Base-by-base conservation (phyloP, 192 early-diverging fungal species). In the Helicostylum pulchrum region DNA sequence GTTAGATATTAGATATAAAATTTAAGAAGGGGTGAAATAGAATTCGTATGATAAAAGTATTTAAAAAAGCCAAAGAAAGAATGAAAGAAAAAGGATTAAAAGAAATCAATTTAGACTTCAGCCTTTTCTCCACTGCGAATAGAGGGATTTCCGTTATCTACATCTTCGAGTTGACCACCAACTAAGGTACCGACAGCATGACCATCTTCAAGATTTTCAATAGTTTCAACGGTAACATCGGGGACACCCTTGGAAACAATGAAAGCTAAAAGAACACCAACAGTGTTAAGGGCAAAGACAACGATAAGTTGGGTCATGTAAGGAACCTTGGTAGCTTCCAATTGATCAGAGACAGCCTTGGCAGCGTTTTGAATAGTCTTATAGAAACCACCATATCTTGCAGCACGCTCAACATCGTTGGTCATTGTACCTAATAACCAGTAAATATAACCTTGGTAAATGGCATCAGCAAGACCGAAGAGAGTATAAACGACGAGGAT, bases 401-500 rank as follows among this genome's bases (percentile, higher is more conserved):
- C 81, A 53, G 87, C 74, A 62, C 80, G 77, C 59, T 84, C 83
- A 65, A 82, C 80, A 72, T 95, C 88, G 75, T 94, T 94, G 11
- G 90, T 86, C 68, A 93, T 76, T 45, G 92, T 83, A 15, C 92
- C 93, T 71, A 95, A 87, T 30, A 95, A 66, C 91, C 91, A 95
- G 85, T 95, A 94, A 2, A 79, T 76, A 47, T 80, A 85, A 64
- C 80, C 82, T 79, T 95, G 93, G 80, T 87, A 93, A 59, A 92
- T 83, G 31, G 93, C 87, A 70, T 95, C 93, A 64, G 77, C 82
- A 6, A 90, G 31, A 39, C 93, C 93, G 73, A 87, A 92, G 54
- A 85, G 66, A 59, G 89, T 66, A 67, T 93, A 95, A 34, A 91
- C 67, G 66, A 91, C 72, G 43, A 89, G 75, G 4, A 85, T 77